Evolutionary conservation across 371 early-diverging fungal species (phyloP).

Genomic region (Mortierella sp.): DNA sequence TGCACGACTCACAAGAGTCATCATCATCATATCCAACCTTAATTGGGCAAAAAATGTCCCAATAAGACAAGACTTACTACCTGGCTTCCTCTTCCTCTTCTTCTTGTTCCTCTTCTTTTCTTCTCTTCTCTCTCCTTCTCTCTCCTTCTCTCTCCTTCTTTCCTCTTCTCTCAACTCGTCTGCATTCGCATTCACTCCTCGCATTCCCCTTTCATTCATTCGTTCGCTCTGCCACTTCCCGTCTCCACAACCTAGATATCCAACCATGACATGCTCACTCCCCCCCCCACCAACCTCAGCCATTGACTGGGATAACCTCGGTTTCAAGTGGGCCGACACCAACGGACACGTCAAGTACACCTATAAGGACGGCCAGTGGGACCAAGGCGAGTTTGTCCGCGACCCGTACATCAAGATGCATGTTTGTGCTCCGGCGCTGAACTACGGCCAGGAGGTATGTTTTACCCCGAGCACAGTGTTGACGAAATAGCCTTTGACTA

Average conservation of each 20-base stretch:
- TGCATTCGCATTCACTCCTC: not conserved
- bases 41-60: too few relatives aligned
- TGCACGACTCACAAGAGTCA: too few relatives aligned
- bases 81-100: too few relatives aligned
- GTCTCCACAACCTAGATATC: not conserved
- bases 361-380: conserved; percentile 73
- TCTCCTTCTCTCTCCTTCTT: not conserved
- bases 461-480: too few relatives aligned
- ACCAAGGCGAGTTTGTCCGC: conserved; percentile 66
- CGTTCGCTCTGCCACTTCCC: not conserved
- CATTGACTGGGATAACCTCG: conserved; percentile 77
- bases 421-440: conserved; percentile 70
- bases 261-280: conserved; percentile 10
- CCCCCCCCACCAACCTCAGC: conserved; percentile 48
- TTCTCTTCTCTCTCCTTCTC: too few relatives aligned
- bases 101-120: too few relatives aligned
- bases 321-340: conserved; percentile 75
- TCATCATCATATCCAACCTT: too few relatives aligned
- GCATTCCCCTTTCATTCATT: not conserved
- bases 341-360: conserved; percentile 74
- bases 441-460: conserved; percentile 80
- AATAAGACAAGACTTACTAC: too few relatives aligned
- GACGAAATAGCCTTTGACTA: too few relatives aligned
- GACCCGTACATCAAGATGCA: conserved; percentile 63
- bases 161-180: not conserved